Percentiles rank a stretch among this genome's conserved stretches.
These are phyloP conservation scores for Periconia macrospinosa DNA, from an alignment of 2,329 filamentous ascomycete genomes.

Conservation along the genomic window DNA sequence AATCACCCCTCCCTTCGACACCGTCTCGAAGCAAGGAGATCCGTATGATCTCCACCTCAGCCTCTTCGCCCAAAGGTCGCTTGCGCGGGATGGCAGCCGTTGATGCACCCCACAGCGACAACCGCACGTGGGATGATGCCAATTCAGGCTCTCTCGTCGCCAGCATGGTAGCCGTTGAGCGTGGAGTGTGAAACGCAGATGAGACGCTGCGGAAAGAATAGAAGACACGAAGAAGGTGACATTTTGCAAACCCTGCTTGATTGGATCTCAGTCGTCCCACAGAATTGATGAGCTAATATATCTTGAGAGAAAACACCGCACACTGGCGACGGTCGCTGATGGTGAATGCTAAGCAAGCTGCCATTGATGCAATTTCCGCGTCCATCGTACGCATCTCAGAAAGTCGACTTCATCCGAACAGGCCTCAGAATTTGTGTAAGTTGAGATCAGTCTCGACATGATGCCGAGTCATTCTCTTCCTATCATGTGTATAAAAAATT, in stretches of 20 bases:
- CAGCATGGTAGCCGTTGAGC: conserved; percentile 3
- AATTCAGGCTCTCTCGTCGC: neutral
- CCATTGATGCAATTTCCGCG: neutral
- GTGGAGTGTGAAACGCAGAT: conserved; percentile 10
- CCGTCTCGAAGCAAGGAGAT: conserved; percentile 5
- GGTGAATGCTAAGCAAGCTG: neutral
- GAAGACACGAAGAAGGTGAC: conserved; percentile 11
- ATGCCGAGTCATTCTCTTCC: conserved; percentile 44
- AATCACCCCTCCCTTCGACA: neutral
- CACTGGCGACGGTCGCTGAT: too few species aligned
- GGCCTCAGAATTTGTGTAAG: conserved; percentile 38
- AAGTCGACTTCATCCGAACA: conserved; percentile 10
- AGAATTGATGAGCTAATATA: neutral
- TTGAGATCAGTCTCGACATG: conserved; percentile 39
- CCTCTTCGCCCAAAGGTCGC: conserved; percentile 11
- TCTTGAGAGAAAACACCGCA: neutral
- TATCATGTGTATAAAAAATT: conserved; percentile 33
- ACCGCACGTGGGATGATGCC: neutral
- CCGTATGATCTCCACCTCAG: conserved; percentile 10
- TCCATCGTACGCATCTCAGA: neutral
- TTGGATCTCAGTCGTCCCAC: neutral
- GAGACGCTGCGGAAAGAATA: conserved; percentile 8
- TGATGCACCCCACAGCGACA: neutral
- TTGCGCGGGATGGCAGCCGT: neutral
- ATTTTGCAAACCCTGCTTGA: neutral